phyloP scores from a whole-genome alignment of 2,329 filamentous ascomycete species.

The Anthostomella pinea region DNA sequence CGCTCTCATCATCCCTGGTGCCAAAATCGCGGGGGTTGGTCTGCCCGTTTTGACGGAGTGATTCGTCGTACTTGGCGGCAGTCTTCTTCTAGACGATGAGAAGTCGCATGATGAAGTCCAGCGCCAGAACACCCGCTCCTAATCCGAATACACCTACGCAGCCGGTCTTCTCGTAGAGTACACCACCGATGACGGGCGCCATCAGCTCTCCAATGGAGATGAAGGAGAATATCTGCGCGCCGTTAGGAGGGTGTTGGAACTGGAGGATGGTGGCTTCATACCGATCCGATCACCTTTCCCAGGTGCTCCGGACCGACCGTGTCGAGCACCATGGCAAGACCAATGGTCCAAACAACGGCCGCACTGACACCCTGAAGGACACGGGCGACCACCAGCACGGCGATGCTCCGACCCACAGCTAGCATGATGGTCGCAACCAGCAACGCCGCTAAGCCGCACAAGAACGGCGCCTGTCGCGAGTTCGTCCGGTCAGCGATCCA shows the following conservation, averaged over 20 bases:
- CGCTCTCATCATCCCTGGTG: constrained; percentile 15
- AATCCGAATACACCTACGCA: constrained; percentile 58
- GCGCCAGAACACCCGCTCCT: constrained; percentile 48
- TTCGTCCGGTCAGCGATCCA: constrained; percentile 51
- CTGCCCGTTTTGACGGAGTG: constrained; percentile 19
- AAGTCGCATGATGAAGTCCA: constrained; percentile 60
- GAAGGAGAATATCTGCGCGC: constrained; percentile 51
- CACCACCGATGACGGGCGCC: constrained; percentile 57
- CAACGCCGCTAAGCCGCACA: constrained; percentile 51
- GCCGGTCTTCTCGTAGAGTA: constrained; percentile 58
- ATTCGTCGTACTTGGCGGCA: constrained; percentile 42
- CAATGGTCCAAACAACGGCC: constrained; percentile 53
- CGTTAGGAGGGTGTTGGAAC: neutral
- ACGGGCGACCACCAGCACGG: constrained; percentile 49
- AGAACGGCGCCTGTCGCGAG: constrained; percentile 55
- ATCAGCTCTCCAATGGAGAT: constrained; percentile 55
- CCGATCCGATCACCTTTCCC: constrained; percentile 59
- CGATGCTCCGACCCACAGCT: constrained; percentile 46
- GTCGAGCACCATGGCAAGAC: constrained; percentile 56
- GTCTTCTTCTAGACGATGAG: constrained; percentile 62
- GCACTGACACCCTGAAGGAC: constrained; percentile 56
- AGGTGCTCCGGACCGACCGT: constrained; percentile 53
- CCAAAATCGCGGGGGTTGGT: constrained; percentile 15
- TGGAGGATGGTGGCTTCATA: constrained; percentile 25
- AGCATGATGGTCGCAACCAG: constrained; percentile 54